Conservation (phyloP, 352 stramenopile species). For the Stramenopiles sp. region DNA sequence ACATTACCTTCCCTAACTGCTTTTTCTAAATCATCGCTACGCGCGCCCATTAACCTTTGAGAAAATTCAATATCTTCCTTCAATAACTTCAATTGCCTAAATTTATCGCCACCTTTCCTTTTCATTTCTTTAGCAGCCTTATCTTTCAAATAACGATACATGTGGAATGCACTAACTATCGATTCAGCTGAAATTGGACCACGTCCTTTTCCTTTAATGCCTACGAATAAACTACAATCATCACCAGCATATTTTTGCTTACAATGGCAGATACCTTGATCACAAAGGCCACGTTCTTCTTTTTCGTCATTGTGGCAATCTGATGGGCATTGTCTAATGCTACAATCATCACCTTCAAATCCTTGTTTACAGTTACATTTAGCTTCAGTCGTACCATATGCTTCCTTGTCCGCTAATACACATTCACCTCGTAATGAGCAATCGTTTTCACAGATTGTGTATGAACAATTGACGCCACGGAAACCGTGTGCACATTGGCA, state of each 20-base stretch:
- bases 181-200: background rate
- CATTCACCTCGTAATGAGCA: background rate
- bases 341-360: background rate
- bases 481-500: background rate
- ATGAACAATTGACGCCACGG: background rate
- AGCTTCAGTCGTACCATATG: background rate
- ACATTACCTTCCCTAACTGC: background rate
- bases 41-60: background rate
- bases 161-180: background rate
- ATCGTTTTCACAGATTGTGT: constrained; percentile 1
- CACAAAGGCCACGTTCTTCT: background rate
- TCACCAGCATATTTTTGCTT: background rate
- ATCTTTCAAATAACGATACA: background rate
- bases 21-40: background rate
- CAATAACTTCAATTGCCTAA: background rate
- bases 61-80: background rate
- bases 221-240: background rate
- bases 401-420: background rate
- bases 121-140: background rate
- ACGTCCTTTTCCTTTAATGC: background rate
- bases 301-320: background rate
- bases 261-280: background rate
- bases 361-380: background rate
- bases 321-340: background rate
- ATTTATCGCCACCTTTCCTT: background rate